Percentiles rank a stretch among this genome's conserved stretches.
Evolutionary conservation across 1,284 basidiomycete species (phyloP).

Genomic region (Apiotrichum laibachii): DNA sequence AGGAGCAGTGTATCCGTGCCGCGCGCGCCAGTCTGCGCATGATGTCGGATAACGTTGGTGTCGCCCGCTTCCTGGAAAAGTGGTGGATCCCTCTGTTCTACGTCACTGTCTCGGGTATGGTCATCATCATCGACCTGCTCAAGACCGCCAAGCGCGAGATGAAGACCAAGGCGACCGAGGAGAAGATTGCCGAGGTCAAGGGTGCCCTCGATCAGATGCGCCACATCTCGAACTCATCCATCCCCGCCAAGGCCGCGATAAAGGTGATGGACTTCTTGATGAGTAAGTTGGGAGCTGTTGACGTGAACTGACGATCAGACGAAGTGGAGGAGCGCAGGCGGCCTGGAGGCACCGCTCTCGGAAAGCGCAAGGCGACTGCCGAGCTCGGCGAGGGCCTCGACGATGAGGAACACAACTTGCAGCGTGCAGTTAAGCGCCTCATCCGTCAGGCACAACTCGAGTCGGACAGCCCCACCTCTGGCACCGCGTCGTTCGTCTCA

Average conservation of each 20-base stretch:
- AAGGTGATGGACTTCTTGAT: conserved; percentile 52
- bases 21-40: conserved; percentile 50
- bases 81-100: conserved; percentile 53
- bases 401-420: conserved; percentile 45
- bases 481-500: conserved; percentile 21
- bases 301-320: conserved; percentile 20
- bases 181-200: conserved; percentile 48
- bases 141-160: conserved; percentile 42
- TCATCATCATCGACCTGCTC: conserved; percentile 51
- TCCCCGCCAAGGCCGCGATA: conserved; percentile 49
- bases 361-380: conserved; percentile 43
- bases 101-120: conserved; percentile 49
- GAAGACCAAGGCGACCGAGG: conserved; percentile 41
- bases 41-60: conserved; percentile 45
- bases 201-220: conserved; percentile 47
- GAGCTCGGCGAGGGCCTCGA: conserved; percentile 22
- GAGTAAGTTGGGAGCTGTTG: conserved; percentile 24
- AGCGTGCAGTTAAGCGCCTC: conserved; percentile 51
- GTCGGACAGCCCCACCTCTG: conserved; percentile 33
- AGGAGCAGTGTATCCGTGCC: conserved; percentile 52
- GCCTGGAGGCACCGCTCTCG: conserved; percentile 32
- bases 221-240: conserved; percentile 46
- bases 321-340: conserved; percentile 49
- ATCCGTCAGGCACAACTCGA: conserved; percentile 48
- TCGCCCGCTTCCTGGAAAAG: conserved; percentile 50